A percentile compares a stretch with the other conserved stretches of the same genome.
These are phyloP conservation scores for Ogataea paradorogensis DNA, from an alignment of 805 yeast species.

Conservation along the genomic window DNA sequence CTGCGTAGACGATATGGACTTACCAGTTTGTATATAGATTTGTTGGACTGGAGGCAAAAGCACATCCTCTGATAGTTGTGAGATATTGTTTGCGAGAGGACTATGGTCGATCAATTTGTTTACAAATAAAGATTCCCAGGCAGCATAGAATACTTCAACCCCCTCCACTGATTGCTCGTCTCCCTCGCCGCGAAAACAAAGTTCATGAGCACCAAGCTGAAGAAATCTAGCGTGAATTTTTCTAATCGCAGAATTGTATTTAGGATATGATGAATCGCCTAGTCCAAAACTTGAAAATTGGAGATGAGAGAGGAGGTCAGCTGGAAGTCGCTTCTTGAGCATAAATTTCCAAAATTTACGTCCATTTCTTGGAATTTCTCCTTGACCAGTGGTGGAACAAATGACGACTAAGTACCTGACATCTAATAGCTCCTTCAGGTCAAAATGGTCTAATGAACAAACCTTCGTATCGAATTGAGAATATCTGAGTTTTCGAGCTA, in stretches of 20 bases:
- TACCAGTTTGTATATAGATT: constrained; percentile 29
- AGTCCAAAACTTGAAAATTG: constrained; percentile 76
- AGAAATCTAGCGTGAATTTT: constrained; percentile 74
- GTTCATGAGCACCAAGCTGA: constrained; percentile 79
- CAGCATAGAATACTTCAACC: constrained; percentile 68
- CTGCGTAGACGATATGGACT: constrained; percentile 33
- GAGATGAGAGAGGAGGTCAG: constrained; percentile 57
- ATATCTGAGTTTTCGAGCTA: constrained; percentile 55
- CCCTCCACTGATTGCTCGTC: constrained; percentile 84
- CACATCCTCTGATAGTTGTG: constrained; percentile 33
- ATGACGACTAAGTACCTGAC: constrained; percentile 50
- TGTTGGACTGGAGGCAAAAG: constrained; percentile 39
- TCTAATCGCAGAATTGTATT: constrained; percentile 82
- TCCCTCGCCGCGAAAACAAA: constrained; percentile 77
- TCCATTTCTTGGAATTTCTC: constrained; percentile 82
- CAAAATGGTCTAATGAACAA: constrained; percentile 57
- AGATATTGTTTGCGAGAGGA: constrained; percentile 34
- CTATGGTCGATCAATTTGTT: constrained; percentile 31
- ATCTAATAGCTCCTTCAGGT: constrained; percentile 50
- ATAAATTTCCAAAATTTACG: constrained; percentile 72
- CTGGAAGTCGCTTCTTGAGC: constrained; percentile 60
- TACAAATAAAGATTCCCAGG: constrained; percentile 61
- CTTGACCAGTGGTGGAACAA: constrained; percentile 94
- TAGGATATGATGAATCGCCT: constrained; percentile 91
- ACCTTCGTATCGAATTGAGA: constrained; percentile 48